Base-by-base conservation (phyloP, 257 asterid genomes). In the Nicotiana otophora region DNA sequence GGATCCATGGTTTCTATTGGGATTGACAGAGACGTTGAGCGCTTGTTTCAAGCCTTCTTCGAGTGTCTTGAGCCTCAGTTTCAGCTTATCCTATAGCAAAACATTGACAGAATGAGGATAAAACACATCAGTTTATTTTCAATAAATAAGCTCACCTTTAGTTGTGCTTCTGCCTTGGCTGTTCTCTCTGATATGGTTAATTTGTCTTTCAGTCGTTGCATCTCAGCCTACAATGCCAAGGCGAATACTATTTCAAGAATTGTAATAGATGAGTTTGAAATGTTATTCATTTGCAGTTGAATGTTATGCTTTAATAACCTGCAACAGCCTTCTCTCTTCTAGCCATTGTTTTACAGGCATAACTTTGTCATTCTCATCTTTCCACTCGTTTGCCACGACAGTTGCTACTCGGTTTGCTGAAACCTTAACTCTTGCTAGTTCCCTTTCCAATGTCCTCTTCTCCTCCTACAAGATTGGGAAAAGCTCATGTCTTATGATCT, bases 261-360 rank as follows among this genome's bases (percentile, higher is more conserved):
- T 26, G 39, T 65, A 68, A 48, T 19, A 19, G 10, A 17, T 31
- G 16, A 8, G 69, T 63, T 63, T 63, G 12, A 63, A 11, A 66
- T 42, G 20, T 34, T 26, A 8, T 36, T 42, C 51, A 75, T 77
- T 54, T 31, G 23, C 39, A 72, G 0, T 42, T 42, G 51, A 12
- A 60, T n/a, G 23, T 78, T 23, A 17, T 57, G 65, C 12, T 78
- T 58, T n/a, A 60, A 48, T 78, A 0, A 91, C 98, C 94, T 94
- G 99, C 64, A 91, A 78, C 51, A 93, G 60, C 88, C 90, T 91
- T 89, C 99, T 92, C 86, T 95, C 99, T 84, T 95, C 97, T 62
- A 94, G 88, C 99, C 99, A 95, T 83, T 95, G 98, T 87, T 88
- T 95, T 69, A 94, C 96, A 30, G 99, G 99, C 97, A 95, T 96